Evolutionary conservation across 1,284 basidiomycete species (phyloP).

Genomic region (Phellopilus nigrolimitatus): DNA sequence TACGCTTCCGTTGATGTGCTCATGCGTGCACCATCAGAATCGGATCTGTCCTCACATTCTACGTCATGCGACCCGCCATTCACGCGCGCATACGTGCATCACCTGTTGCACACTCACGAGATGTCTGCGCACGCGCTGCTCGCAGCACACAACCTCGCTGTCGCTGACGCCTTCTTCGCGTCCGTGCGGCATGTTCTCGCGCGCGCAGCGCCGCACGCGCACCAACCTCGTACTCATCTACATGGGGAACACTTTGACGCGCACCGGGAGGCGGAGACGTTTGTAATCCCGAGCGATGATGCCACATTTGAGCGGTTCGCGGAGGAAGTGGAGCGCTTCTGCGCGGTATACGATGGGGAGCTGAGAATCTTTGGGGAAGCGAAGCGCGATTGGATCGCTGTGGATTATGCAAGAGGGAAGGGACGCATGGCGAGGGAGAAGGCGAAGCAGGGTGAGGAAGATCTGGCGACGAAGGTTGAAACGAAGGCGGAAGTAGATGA

Average conservation of each 20-base stretch:
- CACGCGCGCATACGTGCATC: constrained; percentile 72
- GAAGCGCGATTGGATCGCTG: constrained; percentile 49
- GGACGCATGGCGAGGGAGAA: constrained; percentile 41
- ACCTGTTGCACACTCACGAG: constrained; percentile 80
- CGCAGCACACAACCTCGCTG: constrained; percentile 64
- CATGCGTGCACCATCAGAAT: constrained; percentile 12
- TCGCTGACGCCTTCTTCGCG: constrained; percentile 60
- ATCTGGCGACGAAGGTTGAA: constrained; percentile 10
- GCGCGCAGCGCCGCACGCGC: constrained; percentile 10
- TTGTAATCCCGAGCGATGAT: background rate
- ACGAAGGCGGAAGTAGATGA: constrained; percentile 4
- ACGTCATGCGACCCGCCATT: constrained; percentile 32
- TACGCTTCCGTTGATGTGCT: constrained; percentile 47
- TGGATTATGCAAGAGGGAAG: constrained; percentile 63
- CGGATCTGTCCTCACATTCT: constrained; percentile 20
- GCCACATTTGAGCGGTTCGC: constrained; percentile 31
- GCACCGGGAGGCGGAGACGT: constrained; percentile 4
- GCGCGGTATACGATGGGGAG: constrained; percentile 44
- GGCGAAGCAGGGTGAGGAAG: constrained; percentile 13
- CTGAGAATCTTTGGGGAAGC: constrained; percentile 47
- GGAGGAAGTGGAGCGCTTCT: constrained; percentile 49
- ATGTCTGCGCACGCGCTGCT: constrained; percentile 77
- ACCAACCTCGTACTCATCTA: constrained; percentile 7
- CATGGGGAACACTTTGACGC: constrained; percentile 1
- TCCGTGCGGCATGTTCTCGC: constrained; percentile 46